Percentiles rank a stretch among this genome's conserved stretches.
These are phyloP conservation scores for Oropetium thomaeum DNA, from an alignment of 176 grass and related monocot species.

Conservation along the genomic window DNA sequence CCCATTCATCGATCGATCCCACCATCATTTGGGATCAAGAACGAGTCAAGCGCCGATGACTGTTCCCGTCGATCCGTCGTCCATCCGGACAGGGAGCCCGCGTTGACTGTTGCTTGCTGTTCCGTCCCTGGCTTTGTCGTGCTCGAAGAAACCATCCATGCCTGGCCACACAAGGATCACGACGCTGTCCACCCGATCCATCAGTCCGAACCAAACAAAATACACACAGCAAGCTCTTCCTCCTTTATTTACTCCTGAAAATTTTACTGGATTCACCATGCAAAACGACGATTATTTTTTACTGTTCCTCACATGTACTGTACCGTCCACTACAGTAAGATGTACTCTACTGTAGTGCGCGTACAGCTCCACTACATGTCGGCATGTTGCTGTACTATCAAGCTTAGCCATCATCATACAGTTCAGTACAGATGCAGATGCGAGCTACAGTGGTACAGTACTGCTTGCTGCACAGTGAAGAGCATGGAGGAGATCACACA, in stretches of 20 bases:
- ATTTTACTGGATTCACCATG: not conserved
- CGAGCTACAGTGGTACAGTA: not conserved
- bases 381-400: no score
- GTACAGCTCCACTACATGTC: no score
- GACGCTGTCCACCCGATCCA: not conserved
- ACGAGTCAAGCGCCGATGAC: not conserved
- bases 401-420: no score
- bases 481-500: not conserved
- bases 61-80: not conserved
- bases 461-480: not conserved
- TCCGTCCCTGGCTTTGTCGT: constrained; percentile 31
- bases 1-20: not conserved
- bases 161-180: not conserved
- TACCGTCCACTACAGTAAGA: no score
- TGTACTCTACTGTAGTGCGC: no score
- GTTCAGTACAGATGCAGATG: not conserved
- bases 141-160: constrained; percentile 15
- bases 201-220: not conserved
- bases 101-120: not conserved
- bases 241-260: not conserved
- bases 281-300: no score
- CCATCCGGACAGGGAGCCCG: constrained; percentile 7
- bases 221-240: not conserved
- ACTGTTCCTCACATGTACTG: no score
- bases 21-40: not conserved